Percentiles rank a stretch among this genome's conserved stretches.
These are phyloP conservation scores for Lactarius akahatsu DNA, from an alignment of 768 basidiomycete genomes.

Conservation along the genomic window DNA sequence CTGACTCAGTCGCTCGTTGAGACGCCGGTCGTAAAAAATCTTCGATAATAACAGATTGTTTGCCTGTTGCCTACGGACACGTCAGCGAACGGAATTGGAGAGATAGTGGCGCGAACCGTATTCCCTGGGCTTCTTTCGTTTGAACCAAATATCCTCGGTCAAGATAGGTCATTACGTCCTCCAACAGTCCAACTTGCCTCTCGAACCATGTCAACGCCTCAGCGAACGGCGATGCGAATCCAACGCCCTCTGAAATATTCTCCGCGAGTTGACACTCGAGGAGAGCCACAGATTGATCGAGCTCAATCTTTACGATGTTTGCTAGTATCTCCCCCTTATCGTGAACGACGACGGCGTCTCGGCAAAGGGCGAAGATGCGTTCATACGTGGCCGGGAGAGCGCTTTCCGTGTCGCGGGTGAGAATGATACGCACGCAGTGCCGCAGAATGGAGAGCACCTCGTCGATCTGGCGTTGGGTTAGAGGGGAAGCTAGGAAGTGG, in stretches of 20 bases:
- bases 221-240: slow-evolving; percentile 62
- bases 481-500: slow-evolving; percentile 26
- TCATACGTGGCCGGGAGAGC: slow-evolving; percentile 53
- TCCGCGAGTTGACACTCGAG: slow-evolving; percentile 43
- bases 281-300: slow-evolving; percentile 53
- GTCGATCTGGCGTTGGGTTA: slow-evolving; percentile 24
- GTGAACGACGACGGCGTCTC: slow-evolving; percentile 50
- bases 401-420: slow-evolving; percentile 37
- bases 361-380: slow-evolving; percentile 56
- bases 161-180: slow-evolving; percentile 11
- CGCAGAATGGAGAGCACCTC: slow-evolving; percentile 36
- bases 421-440: slow-evolving; percentile 40
- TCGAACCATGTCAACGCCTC: slow-evolving; percentile 63
- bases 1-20: slow-evolving; percentile 1
- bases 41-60: slow-evolving; percentile 12
- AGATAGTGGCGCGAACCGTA: slow-evolving; percentile 13
- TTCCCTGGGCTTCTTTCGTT: slow-evolving; percentile 42
- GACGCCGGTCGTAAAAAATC: slow-evolving; percentile 17
- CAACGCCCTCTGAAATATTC: slow-evolving; percentile 36
- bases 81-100: background rate
- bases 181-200: slow-evolving; percentile 49
- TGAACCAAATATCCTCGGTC: slow-evolving; percentile 17
- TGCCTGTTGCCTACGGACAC: slow-evolving; percentile 20
- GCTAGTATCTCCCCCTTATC: slow-evolving; percentile 60
- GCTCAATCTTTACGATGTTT: slow-evolving; percentile 53